Evolutionary conservation across 139 green algal genomes (phyloP), one percentile per base, ranked within the genome.

Genomic region (Coccomyxa sp.): DNA sequence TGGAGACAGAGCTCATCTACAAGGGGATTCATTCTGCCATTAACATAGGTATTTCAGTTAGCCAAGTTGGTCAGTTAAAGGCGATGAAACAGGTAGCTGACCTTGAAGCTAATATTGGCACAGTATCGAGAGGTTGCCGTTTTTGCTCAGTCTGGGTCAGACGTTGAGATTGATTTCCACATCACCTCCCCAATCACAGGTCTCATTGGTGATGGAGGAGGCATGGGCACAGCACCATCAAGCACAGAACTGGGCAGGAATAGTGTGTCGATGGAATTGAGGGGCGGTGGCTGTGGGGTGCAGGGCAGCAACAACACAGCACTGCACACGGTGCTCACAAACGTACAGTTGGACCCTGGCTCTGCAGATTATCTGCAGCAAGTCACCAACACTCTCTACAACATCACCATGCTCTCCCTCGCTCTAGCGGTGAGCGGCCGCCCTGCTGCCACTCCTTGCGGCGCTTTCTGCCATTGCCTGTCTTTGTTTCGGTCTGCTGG

Each of bases 1-100:
- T 98, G 79, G 92, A 95, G 88, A 95, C 94, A 80, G 93, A 96
- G 88, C 88, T 98, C 51, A 97, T 98, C 90, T 96, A 97, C 88
- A 93, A 94, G 85, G 94, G 92, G 89, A 95, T 98, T 85, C 92
- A 93, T 84, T 93, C 94, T 38, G 94, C 94, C 16, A 93, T 98
- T 67, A 97, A 98, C 88, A 94, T 98, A 67, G 94, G 94, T 87
- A 87, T 97, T 60, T 95, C 90, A 66, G 94, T 97, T 81, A 94
- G 88, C 16, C 94, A 94, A 71, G 94, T 98, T 67, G 94, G 94
- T 28, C 94, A 97, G 90, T 91, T 96, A 85, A 93, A 93, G 38
- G 94, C 89, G 82, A 97, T 97, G 94, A 97, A 97, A 88, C 93
- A 96, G 90, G 90, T 96, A 38, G 83, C 83, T 21, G 77, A 90